Percentiles rank a stretch among this genome's conserved stretches.
phyloP scores from a whole-genome alignment of 768 basidiomycete genomes.

The Naganishia antarctica region DNA sequence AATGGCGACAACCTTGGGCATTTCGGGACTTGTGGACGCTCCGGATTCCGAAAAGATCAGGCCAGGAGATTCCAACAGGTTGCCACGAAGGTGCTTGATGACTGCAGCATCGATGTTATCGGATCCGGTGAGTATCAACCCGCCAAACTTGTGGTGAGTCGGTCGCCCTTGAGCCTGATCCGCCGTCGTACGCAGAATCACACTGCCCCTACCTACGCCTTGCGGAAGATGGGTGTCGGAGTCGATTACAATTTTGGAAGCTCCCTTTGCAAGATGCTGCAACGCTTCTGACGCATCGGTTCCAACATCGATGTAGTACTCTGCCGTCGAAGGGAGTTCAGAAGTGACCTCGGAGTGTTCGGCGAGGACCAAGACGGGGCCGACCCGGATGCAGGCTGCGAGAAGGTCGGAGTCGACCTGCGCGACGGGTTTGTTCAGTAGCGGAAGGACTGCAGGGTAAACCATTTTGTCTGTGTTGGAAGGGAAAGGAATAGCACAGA shows the following conservation, averaged over 20 bases:
- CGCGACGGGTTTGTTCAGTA: slow-evolving; percentile 39
- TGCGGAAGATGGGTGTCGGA: slow-evolving; percentile 71
- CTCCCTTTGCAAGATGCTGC: slow-evolving; percentile 68
- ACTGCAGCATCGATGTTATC: slow-evolving; percentile 24
- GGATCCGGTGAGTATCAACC: slow-evolving; percentile 20
- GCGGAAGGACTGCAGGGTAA: slow-evolving; percentile 47
- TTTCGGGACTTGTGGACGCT: slow-evolving; percentile 62
- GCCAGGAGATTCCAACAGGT: slow-evolving; percentile 55
- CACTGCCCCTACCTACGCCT: slow-evolving; percentile 55
- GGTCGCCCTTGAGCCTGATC: slow-evolving; percentile 13
- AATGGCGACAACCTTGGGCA: slow-evolving; percentile 53
- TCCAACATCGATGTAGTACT: slow-evolving; percentile 38
- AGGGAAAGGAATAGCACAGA: not conserved
- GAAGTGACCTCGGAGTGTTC: slow-evolving; percentile 42
- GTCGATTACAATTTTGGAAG: slow-evolving; percentile 72
- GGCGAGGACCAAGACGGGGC: slow-evolving; percentile 63
- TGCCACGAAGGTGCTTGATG: slow-evolving; percentile 38
- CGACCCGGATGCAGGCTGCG: slow-evolving; percentile 64
- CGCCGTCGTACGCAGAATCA: slow-evolving; percentile 11
- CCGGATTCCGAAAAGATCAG: slow-evolving; percentile 60
- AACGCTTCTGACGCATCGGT: slow-evolving; percentile 52
- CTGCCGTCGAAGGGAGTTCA: slow-evolving; percentile 47
- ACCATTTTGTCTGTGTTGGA: slow-evolving; percentile 33
- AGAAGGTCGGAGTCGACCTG: slow-evolving; percentile 53
- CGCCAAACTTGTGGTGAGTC: slow-evolving; percentile 30